These are phyloP conservation scores for Ormosia semicastrata DNA, from an alignment of 306 rosid species.

Conservation along the genomic window DNA sequence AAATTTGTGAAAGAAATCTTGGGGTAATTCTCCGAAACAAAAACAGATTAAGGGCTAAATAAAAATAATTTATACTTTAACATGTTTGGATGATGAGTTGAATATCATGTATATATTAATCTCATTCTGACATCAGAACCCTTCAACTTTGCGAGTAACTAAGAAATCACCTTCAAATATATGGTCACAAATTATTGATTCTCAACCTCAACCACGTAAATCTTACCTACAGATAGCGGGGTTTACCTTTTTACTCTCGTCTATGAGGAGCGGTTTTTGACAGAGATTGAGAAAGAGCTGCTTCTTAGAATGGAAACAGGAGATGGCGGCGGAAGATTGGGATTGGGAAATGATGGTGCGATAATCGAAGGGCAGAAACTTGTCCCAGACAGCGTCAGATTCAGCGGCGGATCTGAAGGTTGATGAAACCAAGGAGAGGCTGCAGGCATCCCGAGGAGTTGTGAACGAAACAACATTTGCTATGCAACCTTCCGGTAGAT, in stretches of 20 bases:
- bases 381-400: slow-evolving; percentile 72
- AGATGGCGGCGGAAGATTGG: not conserved
- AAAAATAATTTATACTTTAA: too few species aligned
- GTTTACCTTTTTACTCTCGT: slow-evolving; percentile 60
- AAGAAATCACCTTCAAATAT: too few species aligned
- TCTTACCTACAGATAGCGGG: too few species aligned
- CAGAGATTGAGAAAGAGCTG: slow-evolving; percentile 51
- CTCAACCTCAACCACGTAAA: too few species aligned
- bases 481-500: slow-evolving; percentile 70
- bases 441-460: slow-evolving; percentile 62
- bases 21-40: too few species aligned
- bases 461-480: slow-evolving; percentile 65
- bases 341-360: slow-evolving; percentile 29
- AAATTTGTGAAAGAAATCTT: too few species aligned
- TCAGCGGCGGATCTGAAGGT: slow-evolving; percentile 73
- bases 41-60: too few species aligned
- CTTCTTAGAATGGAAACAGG: slow-evolving; percentile 46
- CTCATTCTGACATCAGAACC: too few species aligned
- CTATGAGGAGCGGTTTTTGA: slow-evolving; percentile 53
- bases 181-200: too few species aligned
- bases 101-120: too few species aligned
- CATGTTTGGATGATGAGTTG: too few species aligned
- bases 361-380: slow-evolving; percentile 57
- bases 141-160: too few species aligned
- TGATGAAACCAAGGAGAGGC: slow-evolving; percentile 48